phyloP scores from a whole-genome alignment of 2,329 filamentous ascomycete species.

The Graphiopsis chlorocephala region DNA sequence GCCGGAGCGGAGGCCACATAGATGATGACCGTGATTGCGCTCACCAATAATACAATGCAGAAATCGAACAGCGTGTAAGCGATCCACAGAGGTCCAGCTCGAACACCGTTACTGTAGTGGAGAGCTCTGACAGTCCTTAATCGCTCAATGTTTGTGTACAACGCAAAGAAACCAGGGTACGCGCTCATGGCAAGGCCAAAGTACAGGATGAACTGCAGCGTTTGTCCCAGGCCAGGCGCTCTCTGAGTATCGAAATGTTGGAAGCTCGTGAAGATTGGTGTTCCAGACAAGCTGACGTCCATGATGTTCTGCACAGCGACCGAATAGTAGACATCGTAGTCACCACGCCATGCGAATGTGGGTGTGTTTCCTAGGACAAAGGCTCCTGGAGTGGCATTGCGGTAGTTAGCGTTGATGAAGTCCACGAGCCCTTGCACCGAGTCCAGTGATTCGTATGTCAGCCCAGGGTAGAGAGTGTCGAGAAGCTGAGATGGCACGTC shows the following conservation, averaged over 20 bases:
- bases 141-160: conserved; percentile 86
- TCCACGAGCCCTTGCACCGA: conserved; percentile 60
- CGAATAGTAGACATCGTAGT: conserved; percentile 60
- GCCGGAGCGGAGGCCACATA: conserved; percentile 61
- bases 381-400: conserved; percentile 71
- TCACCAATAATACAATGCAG: conserved; percentile 64
- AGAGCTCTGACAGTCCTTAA: conserved; percentile 75
- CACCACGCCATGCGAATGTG: conserved; percentile 69
- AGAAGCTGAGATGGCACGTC: background rate
- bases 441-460: conserved; percentile 38
- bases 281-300: conserved; percentile 69
- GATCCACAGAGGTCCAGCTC: conserved; percentile 77
- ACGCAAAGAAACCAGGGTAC: conserved; percentile 80
- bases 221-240: conserved; percentile 65
- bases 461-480: conserved; percentile 23
- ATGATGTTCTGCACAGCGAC: conserved; percentile 87
- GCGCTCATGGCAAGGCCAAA: conserved; percentile 74
- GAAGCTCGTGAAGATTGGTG: conserved; percentile 69
- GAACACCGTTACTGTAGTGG: conserved; percentile 88
- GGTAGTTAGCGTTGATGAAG: conserved; percentile 61
- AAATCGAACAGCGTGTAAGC: conserved; percentile 83
- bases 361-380: conserved; percentile 68
- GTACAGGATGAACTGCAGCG: conserved; percentile 76
- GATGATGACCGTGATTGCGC: conserved; percentile 65
- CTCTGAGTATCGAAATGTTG: conserved; percentile 74